phyloP scores from a whole-genome alignment of 257 asterid genomes.

The Rubia yunnanensis region DNA sequence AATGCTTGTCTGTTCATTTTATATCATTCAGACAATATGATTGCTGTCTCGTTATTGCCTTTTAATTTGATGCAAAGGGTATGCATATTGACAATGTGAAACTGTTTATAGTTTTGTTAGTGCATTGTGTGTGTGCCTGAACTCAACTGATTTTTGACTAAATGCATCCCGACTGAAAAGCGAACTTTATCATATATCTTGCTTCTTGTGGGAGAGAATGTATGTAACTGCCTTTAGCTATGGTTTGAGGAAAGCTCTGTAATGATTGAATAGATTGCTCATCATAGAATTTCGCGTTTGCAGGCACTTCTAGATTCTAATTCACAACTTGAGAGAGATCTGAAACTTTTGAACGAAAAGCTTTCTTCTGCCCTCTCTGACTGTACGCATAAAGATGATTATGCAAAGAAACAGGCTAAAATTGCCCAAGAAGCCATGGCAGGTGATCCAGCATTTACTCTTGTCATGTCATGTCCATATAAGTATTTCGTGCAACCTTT shows the following conservation, averaged over 20 bases:
- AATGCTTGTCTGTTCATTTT: neutral
- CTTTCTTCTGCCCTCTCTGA: slow-evolving; percentile 61
- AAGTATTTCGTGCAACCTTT: neutral
- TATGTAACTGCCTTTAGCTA: neutral
- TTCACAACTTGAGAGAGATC: slow-evolving; percentile 49
- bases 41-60: neutral
- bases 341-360: slow-evolving; percentile 40
- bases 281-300: slow-evolving; percentile 20
- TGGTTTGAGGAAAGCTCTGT: neutral
- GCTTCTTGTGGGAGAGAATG: slow-evolving; percentile 5
- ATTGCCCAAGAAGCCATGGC: slow-evolving; percentile 86
- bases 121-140: neutral
- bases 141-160: neutral
- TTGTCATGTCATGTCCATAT: too few relatives aligned
- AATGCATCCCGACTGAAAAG: neutral
- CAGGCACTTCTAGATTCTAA: slow-evolving; percentile 47
- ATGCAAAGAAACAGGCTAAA: slow-evolving; percentile 59
- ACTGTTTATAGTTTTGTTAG: neutral
- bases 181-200: neutral
- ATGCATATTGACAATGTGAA: neutral
- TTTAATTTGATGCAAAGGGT: neutral
- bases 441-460: slow-evolving; percentile 30
- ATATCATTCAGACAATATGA: neutral
- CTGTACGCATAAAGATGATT: slow-evolving; percentile 50
- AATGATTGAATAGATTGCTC: slow-evolving; percentile 5